Conservation (phyloP, 208 protist genomes). For the Leishmania turanica region DNA sequence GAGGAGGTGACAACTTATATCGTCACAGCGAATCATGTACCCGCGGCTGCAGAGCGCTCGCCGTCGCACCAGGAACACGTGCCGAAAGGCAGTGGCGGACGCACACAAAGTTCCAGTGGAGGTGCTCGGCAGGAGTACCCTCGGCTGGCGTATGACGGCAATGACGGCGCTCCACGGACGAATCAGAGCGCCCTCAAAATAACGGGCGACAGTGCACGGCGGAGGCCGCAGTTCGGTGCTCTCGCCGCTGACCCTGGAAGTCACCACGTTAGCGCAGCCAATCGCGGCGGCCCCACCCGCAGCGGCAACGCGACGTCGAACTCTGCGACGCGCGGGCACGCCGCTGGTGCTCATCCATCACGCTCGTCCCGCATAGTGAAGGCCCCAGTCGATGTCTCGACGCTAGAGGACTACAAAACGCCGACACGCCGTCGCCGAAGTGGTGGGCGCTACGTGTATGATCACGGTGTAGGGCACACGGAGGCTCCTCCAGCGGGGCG, state of each 20-base stretch:
- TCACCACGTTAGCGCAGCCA: background rate
- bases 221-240: constrained; percentile 2
- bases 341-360: background rate
- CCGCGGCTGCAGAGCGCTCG: background rate
- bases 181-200: background rate
- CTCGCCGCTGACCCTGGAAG: background rate
- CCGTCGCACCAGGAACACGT: background rate
- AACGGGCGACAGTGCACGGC: background rate
- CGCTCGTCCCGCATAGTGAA: constrained; percentile 12
- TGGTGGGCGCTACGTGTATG: constrained; percentile 19
- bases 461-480: constrained; percentile 9
- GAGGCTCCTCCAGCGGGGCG: background rate
- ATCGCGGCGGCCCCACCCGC: constrained; percentile 1
- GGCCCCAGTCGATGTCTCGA: constrained; percentile 15
- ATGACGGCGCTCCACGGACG: background rate
- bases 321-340: constrained; percentile 5
- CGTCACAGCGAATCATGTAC: background rate
- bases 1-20: constrained; percentile 17
- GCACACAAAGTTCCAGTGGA: too few relatives aligned
- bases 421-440: constrained; percentile 11
- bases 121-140: background rate
- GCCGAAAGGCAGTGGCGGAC: background rate
- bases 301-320: background rate
- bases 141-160: constrained; percentile 11
- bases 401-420: constrained; percentile 34